Percentiles rank a stretch among this genome's conserved stretches.
These are phyloP conservation scores for Terana coerulea DNA, from an alignment of 768 basidiomycete genomes.

Conservation along the genomic window DNA sequence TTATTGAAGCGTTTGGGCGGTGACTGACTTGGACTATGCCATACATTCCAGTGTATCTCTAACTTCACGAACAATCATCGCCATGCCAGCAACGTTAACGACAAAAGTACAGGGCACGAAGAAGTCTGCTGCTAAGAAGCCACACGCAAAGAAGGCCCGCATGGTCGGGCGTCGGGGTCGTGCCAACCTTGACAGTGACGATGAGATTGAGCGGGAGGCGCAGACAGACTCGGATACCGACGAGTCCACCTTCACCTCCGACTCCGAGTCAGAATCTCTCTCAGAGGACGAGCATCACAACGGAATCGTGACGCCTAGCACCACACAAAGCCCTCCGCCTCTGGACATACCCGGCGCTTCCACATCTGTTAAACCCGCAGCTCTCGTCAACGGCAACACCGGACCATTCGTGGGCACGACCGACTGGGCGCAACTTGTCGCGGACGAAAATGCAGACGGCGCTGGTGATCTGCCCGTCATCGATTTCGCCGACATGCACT, in stretches of 20 bases:
- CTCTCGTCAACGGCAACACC: conserved; percentile 28
- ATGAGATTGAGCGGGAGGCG: conserved; percentile 70
- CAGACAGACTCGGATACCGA: conserved; percentile 69
- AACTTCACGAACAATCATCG: conserved; percentile 2
- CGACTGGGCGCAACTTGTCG: conserved; percentile 85
- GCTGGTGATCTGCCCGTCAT: conserved; percentile 72
- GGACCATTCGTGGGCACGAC: conserved; percentile 48
- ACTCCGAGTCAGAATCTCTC: conserved; percentile 68
- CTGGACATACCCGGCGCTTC: conserved; percentile 18
- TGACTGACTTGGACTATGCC: too few relatives aligned
- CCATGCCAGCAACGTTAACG: conserved; percentile 17
- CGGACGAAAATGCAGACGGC: conserved; percentile 62
- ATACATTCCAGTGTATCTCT: too few relatives aligned
- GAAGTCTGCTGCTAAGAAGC: conserved; percentile 11
- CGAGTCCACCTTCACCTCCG: conserved; percentile 58
- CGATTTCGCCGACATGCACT: conserved; percentile 63
- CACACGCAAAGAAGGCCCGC: conserved; percentile 32
- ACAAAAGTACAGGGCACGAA: conserved; percentile 1
- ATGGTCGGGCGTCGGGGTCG: conserved; percentile 61
- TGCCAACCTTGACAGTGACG: conserved; percentile 66
- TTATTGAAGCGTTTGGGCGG: too few relatives aligned
- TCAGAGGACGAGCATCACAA: conserved; percentile 58
- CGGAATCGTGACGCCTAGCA: conserved; percentile 60
- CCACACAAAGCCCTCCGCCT: conserved; percentile 54
- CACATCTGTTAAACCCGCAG: conserved; percentile 21